Evolutionary conservation across 495 filamentous ascomycete genomes (phyloP).

Genomic region (Penicillium ochrochloron): DNA sequence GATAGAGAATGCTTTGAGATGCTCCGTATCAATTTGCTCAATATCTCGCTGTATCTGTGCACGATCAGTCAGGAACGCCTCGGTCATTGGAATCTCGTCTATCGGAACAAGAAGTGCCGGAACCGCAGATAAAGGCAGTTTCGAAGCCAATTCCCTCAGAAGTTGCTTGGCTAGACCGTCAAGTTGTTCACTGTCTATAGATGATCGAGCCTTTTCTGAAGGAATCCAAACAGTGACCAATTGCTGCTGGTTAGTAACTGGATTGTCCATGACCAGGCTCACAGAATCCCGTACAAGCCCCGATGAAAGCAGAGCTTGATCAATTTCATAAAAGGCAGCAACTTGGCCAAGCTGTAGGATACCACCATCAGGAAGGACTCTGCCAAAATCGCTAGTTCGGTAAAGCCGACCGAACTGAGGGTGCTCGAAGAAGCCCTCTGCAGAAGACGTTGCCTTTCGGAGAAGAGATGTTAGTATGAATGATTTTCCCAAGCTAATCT

Average conservation of each 20-base stretch:
- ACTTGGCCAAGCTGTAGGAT: slow-evolving; percentile 65
- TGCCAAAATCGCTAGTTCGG: slow-evolving; percentile 71
- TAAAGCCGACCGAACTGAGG: slow-evolving; percentile 69
- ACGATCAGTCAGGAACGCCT: slow-evolving; percentile 67
- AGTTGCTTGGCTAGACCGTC: slow-evolving; percentile 41
- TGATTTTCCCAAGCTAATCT: neutral
- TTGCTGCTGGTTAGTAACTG: slow-evolving; percentile 37
- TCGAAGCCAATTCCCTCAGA: slow-evolving; percentile 31
- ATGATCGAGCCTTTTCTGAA: slow-evolving; percentile 8
- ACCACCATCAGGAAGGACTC: slow-evolving; percentile 70
- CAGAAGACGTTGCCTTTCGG: neutral
- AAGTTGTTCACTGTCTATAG: slow-evolving; percentile 9
- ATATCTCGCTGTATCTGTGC: slow-evolving; percentile 41
- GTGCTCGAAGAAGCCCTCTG: slow-evolving; percentile 66
- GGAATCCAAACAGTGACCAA: slow-evolving; percentile 66
- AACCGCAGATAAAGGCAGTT: slow-evolving; percentile 69
- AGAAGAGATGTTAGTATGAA: neutral
- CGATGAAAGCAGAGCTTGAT: slow-evolving; percentile 52
- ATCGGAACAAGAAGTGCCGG: slow-evolving; percentile 71
- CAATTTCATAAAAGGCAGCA: slow-evolving; percentile 72
- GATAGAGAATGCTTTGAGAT: slow-evolving; percentile 34
- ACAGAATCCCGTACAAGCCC: slow-evolving; percentile 53
- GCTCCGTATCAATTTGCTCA: slow-evolving; percentile 24
- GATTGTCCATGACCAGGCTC: slow-evolving; percentile 51
- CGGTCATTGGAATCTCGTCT: slow-evolving; percentile 63